These are phyloP conservation scores for Carex cristatella DNA, from an alignment of 176 grass and related monocot genomes.

Conservation along the genomic window DNA sequence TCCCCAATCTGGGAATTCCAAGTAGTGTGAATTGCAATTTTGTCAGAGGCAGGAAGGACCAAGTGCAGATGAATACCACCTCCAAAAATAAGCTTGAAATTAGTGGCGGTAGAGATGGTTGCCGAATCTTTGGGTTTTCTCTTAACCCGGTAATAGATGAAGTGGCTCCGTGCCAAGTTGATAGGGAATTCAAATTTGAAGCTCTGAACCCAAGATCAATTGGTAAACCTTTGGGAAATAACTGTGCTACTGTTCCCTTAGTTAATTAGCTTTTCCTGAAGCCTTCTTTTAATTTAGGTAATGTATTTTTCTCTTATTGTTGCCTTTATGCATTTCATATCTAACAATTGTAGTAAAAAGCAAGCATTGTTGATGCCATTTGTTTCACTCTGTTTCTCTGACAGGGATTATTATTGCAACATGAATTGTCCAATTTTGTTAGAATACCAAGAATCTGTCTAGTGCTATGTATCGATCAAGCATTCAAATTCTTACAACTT, in stretches of 20 bases:
- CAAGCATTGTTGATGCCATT: background rate
- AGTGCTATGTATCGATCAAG: background rate
- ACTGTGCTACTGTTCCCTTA: slow-evolving; percentile 22
- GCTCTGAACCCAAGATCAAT: slow-evolving; percentile 10
- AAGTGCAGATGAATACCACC: background rate
- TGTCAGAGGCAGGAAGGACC: background rate
- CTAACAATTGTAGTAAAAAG: background rate
- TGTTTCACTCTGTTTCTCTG: background rate
- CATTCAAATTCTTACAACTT: no score
- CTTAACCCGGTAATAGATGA: slow-evolving; percentile 20
- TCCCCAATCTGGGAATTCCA: background rate
- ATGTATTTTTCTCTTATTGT: background rate
- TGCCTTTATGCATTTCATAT: background rate
- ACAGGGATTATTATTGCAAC: background rate
- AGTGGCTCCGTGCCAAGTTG: slow-evolving; percentile 4
- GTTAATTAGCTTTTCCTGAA: slow-evolving; percentile 1
- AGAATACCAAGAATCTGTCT: background rate
- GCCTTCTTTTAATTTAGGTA: slow-evolving; percentile 10
- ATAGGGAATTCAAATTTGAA: slow-evolving; percentile 3
- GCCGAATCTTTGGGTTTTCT: slow-evolving; percentile 18
- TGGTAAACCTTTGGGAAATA: slow-evolving; percentile 6
- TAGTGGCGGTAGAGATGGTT: slow-evolving; percentile 12
- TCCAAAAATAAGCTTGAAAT: background rate
- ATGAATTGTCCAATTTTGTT: background rate
- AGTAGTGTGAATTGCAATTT: background rate